Conservation (phyloP, 2,329 filamentous ascomycete genomes). For the Lecanosticta acicola region DNA sequence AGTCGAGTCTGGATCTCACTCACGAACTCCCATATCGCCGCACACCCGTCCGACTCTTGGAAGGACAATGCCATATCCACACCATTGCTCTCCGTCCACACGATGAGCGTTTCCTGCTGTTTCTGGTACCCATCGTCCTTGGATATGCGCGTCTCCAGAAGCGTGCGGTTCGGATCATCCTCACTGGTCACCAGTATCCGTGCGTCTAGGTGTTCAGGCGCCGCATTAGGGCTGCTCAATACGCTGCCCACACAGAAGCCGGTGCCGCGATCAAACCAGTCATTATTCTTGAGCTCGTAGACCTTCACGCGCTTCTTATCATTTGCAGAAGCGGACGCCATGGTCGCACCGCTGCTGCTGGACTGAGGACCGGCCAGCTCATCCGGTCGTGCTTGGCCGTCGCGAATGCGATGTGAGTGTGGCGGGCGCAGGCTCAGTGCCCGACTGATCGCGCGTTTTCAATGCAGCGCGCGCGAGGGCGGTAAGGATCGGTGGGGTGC, state of each 20-base stretch:
- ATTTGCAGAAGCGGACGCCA: constrained; percentile 38
- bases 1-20: constrained; percentile 75
- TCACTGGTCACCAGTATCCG: constrained; percentile 89
- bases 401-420: too few species aligned
- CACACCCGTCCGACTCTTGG: constrained; percentile 92
- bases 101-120: constrained; percentile 97
- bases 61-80: constrained; percentile 98
- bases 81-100: constrained; percentile 90
- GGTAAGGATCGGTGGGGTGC: neutral
- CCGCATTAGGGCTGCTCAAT: constrained; percentile 41
- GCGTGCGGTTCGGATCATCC: constrained; percentile 74
- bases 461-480: neutral
- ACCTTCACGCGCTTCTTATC: constrained; percentile 79
- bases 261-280: constrained; percentile 97
- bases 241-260: constrained; percentile 84
- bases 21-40: constrained; percentile 92
- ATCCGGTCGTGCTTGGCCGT: constrained; percentile 10
- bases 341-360: constrained; percentile 23
- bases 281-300: constrained; percentile 95
- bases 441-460: too few species aligned
- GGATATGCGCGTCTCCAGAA: constrained; percentile 83
- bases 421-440: too few species aligned
- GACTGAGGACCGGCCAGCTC: constrained; percentile 14
- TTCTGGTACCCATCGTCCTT: constrained; percentile 97
- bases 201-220: constrained; percentile 63